Percentiles rank a stretch among this genome's conserved stretches.
phyloP scores from a whole-genome alignment of 192 early-diverging fungal species.

The Coemansia sp. region DNA sequence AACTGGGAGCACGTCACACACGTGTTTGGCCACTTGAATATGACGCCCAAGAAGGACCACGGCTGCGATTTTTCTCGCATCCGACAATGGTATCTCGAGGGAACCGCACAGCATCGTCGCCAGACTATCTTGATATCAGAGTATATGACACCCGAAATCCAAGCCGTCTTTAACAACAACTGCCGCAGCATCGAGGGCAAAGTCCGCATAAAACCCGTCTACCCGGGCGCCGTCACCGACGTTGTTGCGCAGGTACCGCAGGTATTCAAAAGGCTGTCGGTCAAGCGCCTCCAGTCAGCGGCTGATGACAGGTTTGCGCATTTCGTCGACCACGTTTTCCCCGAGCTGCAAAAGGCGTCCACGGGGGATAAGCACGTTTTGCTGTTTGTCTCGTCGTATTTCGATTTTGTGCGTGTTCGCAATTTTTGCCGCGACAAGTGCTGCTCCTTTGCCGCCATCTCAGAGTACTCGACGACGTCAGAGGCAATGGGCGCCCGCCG shows the following conservation, averaged over 20 bases:
- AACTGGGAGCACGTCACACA: constrained; percentile 97
- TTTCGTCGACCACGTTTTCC: constrained; percentile 69
- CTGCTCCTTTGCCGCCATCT: constrained; percentile 75
- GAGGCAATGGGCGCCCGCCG: constrained; percentile 77
- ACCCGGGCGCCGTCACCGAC: constrained; percentile 71
- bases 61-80: constrained; percentile 95
- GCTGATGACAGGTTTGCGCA: constrained; percentile 83
- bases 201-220: constrained; percentile 62
- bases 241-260: constrained; percentile 80
- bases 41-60: constrained; percentile 86
- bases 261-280: constrained; percentile 75
- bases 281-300: constrained; percentile 56
- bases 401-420: constrained; percentile 92
- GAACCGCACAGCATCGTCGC: constrained; percentile 77
- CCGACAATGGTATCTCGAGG: constrained; percentile 82
- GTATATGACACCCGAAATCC: constrained; percentile 88
- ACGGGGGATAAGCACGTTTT: constrained; percentile 59
- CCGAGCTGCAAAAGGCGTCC: constrained; percentile 54
- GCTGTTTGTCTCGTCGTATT: constrained; percentile 90
- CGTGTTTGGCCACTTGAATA: constrained; percentile 80
- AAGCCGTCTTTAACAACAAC: constrained; percentile 76
- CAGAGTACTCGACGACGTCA: constrained; percentile 81
- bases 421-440: constrained; percentile 80
- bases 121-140: constrained; percentile 85
- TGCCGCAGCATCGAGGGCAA: constrained; percentile 61